Evolutionary conservation across 208 protist genomes (phyloP).

Genomic region (Wallacemonas sp.): DNA sequence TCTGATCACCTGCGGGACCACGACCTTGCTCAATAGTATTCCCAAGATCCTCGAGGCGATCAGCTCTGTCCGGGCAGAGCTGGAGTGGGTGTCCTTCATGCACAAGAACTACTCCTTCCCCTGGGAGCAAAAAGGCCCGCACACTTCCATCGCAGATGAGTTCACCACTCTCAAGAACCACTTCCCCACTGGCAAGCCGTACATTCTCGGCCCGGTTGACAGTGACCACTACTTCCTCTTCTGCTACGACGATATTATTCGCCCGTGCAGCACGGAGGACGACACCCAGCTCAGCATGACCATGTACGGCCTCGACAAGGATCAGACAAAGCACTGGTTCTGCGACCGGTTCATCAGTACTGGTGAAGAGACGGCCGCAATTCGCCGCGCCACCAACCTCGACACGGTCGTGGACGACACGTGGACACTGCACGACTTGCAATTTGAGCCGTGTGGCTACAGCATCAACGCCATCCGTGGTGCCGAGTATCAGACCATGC

Average conservation of each 20-base stretch:
- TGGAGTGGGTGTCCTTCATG: slow-evolving; percentile 91
- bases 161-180: slow-evolving; percentile 71
- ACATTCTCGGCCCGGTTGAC: slow-evolving; percentile 91
- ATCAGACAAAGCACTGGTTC: slow-evolving; percentile 84
- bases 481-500: slow-evolving; percentile 92
- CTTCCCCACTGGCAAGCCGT: slow-evolving; percentile 82
- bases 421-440: slow-evolving; percentile 85
- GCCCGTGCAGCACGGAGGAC: slow-evolving; percentile 53
- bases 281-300: slow-evolving; percentile 89
- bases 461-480: slow-evolving; percentile 92
- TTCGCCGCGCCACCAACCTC: slow-evolving; percentile 68
- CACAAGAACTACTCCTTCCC: slow-evolving; percentile 94
- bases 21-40: slow-evolving; percentile 90
- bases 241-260: slow-evolving; percentile 87
- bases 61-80: slow-evolving; percentile 71
- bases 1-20: slow-evolving; percentile 95
- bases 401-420: slow-evolving; percentile 68
- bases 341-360: slow-evolving; percentile 71
- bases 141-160: slow-evolving; percentile 83
- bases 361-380: slow-evolving; percentile 61
- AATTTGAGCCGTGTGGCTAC: slow-evolving; percentile 95
- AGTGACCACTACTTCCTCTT: slow-evolving; percentile 94
- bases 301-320: slow-evolving; percentile 89
- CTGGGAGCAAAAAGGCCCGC: slow-evolving; percentile 87
- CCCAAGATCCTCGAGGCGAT: slow-evolving; percentile 79